A percentile compares a stretch with the other conserved stretches of the same genome.
Evolutionary conservation across 345 rosid genomes (phyloP).

Genomic region (Hibiscus mutabilis): DNA sequence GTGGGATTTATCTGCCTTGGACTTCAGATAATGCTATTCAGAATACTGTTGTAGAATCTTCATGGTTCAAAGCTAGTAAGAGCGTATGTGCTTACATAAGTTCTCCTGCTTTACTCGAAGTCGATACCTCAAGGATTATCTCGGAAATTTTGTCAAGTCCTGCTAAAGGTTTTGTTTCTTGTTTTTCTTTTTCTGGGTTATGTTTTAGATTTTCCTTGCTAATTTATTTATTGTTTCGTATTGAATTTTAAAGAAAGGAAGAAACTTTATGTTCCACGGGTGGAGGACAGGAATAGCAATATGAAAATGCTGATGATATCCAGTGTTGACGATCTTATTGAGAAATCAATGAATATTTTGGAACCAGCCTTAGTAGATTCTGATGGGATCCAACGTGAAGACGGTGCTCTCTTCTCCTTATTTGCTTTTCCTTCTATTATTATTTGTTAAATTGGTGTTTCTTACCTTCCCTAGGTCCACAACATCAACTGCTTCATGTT

Average conservation of each 20-base stretch:
- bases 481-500: neutral
- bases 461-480: neutral
- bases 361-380: constrained; percentile 72
- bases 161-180: constrained; percentile 21
- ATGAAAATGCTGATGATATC: constrained; percentile 83
- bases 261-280: constrained; percentile 84
- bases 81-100: constrained; percentile 80
- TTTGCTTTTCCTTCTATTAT: neutral
- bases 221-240: neutral
- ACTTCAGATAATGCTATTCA: constrained; percentile 62
- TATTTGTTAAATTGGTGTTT: neutral
- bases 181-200: neutral
- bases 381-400: constrained; percentile 70
- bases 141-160: constrained; percentile 42
- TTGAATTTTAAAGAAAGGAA: constrained; percentile 25
- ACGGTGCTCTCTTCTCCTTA: constrained; percentile 38
- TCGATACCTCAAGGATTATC: constrained; percentile 54
- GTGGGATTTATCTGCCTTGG: neutral
- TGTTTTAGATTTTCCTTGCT: neutral
- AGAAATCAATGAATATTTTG: constrained; percentile 85
- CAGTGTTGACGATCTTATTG: constrained; percentile 55
- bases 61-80: constrained; percentile 70
- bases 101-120: constrained; percentile 76
- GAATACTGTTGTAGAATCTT: constrained; percentile 58
- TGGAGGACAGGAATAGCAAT: constrained; percentile 84